phyloP scores from a whole-genome alignment of 2,329 filamentous ascomycete species.

The Capronia coronata region DNA sequence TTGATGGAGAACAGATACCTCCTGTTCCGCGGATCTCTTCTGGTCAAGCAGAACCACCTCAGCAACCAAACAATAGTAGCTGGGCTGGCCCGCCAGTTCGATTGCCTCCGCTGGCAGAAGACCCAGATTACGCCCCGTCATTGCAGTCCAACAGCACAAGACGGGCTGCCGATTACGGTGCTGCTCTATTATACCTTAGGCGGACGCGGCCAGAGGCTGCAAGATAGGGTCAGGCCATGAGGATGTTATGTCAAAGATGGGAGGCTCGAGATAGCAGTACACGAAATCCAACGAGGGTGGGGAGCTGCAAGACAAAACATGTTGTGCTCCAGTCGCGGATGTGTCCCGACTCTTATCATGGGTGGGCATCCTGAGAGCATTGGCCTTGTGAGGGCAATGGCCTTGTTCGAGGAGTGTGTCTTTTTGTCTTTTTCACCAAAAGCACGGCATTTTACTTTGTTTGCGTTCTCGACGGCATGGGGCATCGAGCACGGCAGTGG shows the following conservation, averaged over 20 bases:
- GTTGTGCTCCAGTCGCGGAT: too few species aligned
- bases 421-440: neutral
- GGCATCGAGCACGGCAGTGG: too few species aligned
- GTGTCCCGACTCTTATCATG: neutral
- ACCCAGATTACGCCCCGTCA: too few species aligned
- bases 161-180: slow-evolving; percentile 10
- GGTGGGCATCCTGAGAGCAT: neutral
- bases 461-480: neutral
- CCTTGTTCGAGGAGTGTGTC: too few species aligned
- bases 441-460: neutral
- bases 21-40: too few species aligned
- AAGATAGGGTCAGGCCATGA: slow-evolving; percentile 7
- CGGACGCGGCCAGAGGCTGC: slow-evolving; percentile 23
- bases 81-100: neutral
- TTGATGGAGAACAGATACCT: neutral
- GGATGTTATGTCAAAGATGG: too few species aligned
- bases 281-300: too few species aligned
- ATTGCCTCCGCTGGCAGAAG: too few species aligned
- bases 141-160: slow-evolving; percentile 15
- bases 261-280: too few species aligned
- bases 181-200: slow-evolving; percentile 11
- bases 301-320: slow-evolving; percentile 6
- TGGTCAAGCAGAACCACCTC: too few species aligned
- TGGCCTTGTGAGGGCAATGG: too few species aligned
- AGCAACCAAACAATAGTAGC: too few species aligned